Base-by-base conservation (phyloP, 495 filamentous ascomycete species). In the Cenococcum geophilum region DNA sequence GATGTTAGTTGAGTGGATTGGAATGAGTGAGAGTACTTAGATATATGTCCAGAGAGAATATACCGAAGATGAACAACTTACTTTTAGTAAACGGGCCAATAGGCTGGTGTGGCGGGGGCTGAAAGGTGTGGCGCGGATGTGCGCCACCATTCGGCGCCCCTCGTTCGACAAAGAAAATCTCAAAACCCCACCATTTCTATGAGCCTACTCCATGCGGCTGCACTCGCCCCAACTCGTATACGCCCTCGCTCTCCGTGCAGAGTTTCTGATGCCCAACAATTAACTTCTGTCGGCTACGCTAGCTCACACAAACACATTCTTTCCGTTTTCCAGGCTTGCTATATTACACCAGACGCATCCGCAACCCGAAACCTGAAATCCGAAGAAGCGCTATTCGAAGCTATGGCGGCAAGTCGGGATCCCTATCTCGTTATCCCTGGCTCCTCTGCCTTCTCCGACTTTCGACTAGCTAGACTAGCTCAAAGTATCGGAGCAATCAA, bases 401-500 rank as follows among this genome's bases (percentile, higher is more conserved):
- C 21, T 27, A 70, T 70, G 68, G 55, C 52, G 43, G 34, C 58
- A 32, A 37, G 37, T 18, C 14, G 51, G 14, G 37, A 32, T 55
- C 53, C 61, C 14, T 68, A 68, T 60, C 61, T 70, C n/a, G 37
- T 65, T 34, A 56, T 74, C 16, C 72, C 71, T 0, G 74, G 74
- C 61, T 71, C 73, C 25, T 48, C 65, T 11, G 73, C 72, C 48
- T 73, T 70, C 60, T 75, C 72, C 10, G 71, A 73, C 62, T 76
- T 75, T 57, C 73, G 74, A 55, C 67, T 74, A 16, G 57, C 65
- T 47, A 63, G 69, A 4, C 69, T 76, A 32, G 72, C 74, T 10
- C 48, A 60, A 27, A 67, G 64, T 36, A 74, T 84, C 36, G 81
- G 79, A 27, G 83, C 82, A 5, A 68, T 73, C 52, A 76, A 81